Percentiles rank a stretch among this genome's conserved stretches.
phyloP scores from a whole-genome alignment of 1,284 basidiomycete genomes.

The Schizophyllum commune region DNA sequence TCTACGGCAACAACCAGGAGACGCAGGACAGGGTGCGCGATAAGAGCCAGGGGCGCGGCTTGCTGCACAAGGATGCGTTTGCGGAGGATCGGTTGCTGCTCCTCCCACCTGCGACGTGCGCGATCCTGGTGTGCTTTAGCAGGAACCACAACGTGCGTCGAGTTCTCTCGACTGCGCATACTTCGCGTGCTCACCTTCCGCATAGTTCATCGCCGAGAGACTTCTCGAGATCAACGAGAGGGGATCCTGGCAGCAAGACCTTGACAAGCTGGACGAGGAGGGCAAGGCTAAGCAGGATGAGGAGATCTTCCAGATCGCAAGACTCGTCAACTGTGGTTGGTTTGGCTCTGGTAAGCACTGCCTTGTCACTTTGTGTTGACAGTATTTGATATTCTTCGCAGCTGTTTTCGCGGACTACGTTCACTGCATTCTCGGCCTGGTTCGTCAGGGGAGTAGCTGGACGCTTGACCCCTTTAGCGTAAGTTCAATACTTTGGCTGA shows the following conservation, averaged over 20 bases:
- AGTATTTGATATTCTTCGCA: constrained; percentile 2
- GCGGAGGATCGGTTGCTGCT: constrained; percentile 74
- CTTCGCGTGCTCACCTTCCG: constrained; percentile 3
- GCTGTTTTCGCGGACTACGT: constrained; percentile 75
- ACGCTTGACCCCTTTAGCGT: constrained; percentile 62
- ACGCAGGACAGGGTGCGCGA: constrained; percentile 54
- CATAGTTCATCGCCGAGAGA: constrained; percentile 71
- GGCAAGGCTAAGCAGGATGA: constrained; percentile 51
- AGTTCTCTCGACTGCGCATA: background rate
- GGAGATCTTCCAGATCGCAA: constrained; percentile 74
- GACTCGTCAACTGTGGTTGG: constrained; percentile 73
- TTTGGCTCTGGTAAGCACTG: constrained; percentile 43
- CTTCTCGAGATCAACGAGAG: constrained; percentile 76
- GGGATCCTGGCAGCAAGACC: constrained; percentile 39
- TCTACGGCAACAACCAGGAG: constrained; percentile 67
- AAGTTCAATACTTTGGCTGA: too few relatives aligned
- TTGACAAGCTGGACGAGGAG: constrained; percentile 27
- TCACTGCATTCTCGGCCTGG: constrained; percentile 64
- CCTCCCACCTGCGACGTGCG: constrained; percentile 71
- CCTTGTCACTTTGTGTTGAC: background rate
- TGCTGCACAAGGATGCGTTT: constrained; percentile 64
- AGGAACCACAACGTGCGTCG: constrained; percentile 76
- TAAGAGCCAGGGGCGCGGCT: constrained; percentile 54
- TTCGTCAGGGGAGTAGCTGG: constrained; percentile 64
- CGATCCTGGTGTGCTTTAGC: constrained; percentile 71